Evolutionary conservation across 495 filamentous ascomycete genomes (phyloP).

Genomic region (Elasticomyces elasticus): DNA sequence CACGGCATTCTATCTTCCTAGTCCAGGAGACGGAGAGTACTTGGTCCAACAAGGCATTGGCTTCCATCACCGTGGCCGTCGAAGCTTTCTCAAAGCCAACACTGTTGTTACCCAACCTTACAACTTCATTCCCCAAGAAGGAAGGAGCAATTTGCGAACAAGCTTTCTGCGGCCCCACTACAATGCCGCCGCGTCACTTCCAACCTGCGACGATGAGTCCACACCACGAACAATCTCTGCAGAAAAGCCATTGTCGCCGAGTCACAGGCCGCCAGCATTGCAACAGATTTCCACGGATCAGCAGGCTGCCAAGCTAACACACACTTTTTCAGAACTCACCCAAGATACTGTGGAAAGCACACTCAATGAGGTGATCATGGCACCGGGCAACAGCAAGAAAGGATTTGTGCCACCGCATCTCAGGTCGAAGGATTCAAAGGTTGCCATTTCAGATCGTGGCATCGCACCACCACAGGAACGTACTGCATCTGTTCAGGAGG

Average conservation of each 20-base stretch:
- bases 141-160: not conserved
- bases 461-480: not conserved
- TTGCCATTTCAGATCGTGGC: not conserved
- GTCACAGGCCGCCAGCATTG: not conserved
- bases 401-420: slow-evolving; percentile 1
- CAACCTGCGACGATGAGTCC: not conserved
- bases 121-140: not conserved
- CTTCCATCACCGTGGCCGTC: too few relatives aligned
- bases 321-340: not conserved
- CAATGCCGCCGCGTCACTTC: not conserved
- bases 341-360: not conserved
- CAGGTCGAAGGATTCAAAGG: not conserved
- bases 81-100: not conserved
- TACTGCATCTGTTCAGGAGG: not conserved
- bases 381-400: not conserved
- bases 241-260: not conserved
- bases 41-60: too few relatives aligned
- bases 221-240: not conserved
- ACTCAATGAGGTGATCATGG: not conserved
- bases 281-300: not conserved
- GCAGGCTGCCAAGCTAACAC: not conserved
- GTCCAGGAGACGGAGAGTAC: too few relatives aligned
- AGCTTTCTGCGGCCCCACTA: not conserved
- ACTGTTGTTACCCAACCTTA: not conserved
- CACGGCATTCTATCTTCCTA: too few relatives aligned